These are phyloP conservation scores for Boletus pseudo-olivaceus DNA, from an alignment of 768 basidiomycete species.

Conservation along the genomic window DNA sequence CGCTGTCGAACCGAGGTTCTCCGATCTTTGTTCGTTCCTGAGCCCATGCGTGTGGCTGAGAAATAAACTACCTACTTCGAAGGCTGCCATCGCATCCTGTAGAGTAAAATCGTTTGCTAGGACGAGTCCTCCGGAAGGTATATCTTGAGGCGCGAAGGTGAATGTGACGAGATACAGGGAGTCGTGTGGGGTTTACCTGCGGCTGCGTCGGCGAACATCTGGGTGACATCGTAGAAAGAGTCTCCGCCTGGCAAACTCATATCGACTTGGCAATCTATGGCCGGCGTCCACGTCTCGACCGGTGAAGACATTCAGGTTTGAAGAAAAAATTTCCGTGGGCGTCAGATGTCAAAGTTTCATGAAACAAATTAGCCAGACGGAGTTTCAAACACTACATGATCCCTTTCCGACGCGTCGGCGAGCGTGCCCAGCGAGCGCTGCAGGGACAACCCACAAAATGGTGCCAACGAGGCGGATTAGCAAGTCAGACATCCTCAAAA, in stretches of 20 bases:
- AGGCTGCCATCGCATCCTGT: constrained; percentile 90
- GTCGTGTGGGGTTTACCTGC: constrained; percentile 42
- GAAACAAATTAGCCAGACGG: constrained; percentile 15
- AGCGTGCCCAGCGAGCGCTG: constrained; percentile 3
- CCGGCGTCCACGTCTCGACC: constrained; percentile 2
- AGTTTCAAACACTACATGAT: constrained; percentile 30
- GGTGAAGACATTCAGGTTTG: constrained; percentile 3
- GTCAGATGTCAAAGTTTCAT: constrained; percentile 10
- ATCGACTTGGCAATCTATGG: constrained; percentile 18
- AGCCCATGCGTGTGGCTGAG: constrained; percentile 10
- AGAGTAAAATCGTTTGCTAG: constrained; percentile 69
- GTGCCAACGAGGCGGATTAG: constrained; percentile 6
- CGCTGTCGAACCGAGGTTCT: constrained; percentile 86
- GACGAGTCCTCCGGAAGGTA: constrained; percentile 60
- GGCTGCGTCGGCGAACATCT: constrained; percentile 56
- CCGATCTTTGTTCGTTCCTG: constrained; percentile 63
- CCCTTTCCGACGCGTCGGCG: constrained; percentile 8
- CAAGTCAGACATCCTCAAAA: constrained; percentile 5
- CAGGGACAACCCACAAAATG: not conserved
- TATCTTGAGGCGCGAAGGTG: constrained; percentile 40
- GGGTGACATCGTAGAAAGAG: constrained; percentile 61
- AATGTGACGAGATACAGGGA: constrained; percentile 1
- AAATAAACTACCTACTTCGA: constrained; percentile 56
- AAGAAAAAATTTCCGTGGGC: not conserved
- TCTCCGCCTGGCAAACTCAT: constrained; percentile 50